These are phyloP conservation scores for Ogataea ramenticola DNA, from an alignment of 805 yeast genomes.

Conservation along the genomic window DNA sequence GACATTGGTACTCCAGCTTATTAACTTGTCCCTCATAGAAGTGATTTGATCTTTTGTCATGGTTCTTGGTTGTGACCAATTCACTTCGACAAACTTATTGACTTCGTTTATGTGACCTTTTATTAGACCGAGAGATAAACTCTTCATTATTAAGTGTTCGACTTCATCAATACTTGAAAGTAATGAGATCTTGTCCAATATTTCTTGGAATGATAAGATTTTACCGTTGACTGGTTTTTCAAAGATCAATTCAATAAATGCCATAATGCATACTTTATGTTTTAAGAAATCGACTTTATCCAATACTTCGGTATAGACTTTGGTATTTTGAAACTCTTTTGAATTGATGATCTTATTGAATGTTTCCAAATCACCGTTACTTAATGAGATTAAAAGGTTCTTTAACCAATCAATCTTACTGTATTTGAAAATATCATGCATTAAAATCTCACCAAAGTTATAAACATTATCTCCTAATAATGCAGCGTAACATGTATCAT, in stretches of 20 bases:
- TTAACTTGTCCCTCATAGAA: slow-evolving; percentile 65
- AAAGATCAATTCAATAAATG: slow-evolving; percentile 83
- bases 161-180: slow-evolving; percentile 60
- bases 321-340: slow-evolving; percentile 6
- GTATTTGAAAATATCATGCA: slow-evolving; percentile 70
- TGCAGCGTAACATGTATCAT: slow-evolving; percentile 80
- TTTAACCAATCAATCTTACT: slow-evolving; percentile 57
- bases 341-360: slow-evolving; percentile 40
- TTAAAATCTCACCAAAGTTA: slow-evolving; percentile 90
- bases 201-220: slow-evolving; percentile 63
- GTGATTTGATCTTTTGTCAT: slow-evolving; percentile 76
- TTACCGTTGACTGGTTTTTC: slow-evolving; percentile 67
- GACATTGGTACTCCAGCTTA: slow-evolving; percentile 75
- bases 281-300: slow-evolving; percentile 59
- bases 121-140: slow-evolving; percentile 74
- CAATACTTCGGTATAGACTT: slow-evolving; percentile 29
- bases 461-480: slow-evolving; percentile 85
- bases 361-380: slow-evolving; percentile 64
- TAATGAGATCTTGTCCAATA: slow-evolving; percentile 60
- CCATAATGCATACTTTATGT: slow-evolving; percentile 89
- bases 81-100: slow-evolving; percentile 64
- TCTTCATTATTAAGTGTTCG: slow-evolving; percentile 87
- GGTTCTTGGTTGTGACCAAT: slow-evolving; percentile 96
- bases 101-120: slow-evolving; percentile 92
- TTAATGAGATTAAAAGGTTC: slow-evolving; percentile 60